Base-by-base conservation (phyloP, 306 rosid genomes). In the Herpetospermum pedunculosum region DNA sequence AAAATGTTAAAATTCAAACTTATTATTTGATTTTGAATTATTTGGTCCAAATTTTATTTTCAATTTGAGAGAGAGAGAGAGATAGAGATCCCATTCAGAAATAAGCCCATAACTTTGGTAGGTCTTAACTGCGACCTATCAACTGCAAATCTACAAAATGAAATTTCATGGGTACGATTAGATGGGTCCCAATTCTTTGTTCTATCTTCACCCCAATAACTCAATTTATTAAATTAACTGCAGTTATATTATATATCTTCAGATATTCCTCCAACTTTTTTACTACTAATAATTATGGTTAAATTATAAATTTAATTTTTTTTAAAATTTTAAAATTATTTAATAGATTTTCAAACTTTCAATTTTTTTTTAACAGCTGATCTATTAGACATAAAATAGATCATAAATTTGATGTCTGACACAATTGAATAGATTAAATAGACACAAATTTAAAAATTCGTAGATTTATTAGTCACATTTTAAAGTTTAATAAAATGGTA, bases 171-270 rank as follows among this genome's bases (percentile, higher is more conserved):
- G 74, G 73, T 78, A 78, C 68, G 80, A 78, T 72, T 72, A 76
- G 79, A 18, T 81, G 91, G 96, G 90, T 81, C 96, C 92, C 87
- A 75, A 52, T 47, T 15, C 14, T 73, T 84, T 78, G 68, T 67
- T 72, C 75, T 77, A 70, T 76, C 78, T 79, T 57, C 29, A 21
- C n/a, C 71, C 49, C 25, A 69, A 79, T 15, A 23, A 23, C 3
- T 41, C 52, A 25, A 68, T 65, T 38, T 68, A 7, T 10, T 46
- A 16, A 70, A 26, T 23, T 67, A 21, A 34, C 72, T 18, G 30
- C n/a, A 40, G 34, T 67, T n/a, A n/a, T n/a, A n/a, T n/a, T n/a
- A n/a, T 47, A 47, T 13, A 46, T 46, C 14, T 2, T 46, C n/a
- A 11, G 2, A 46, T 6, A 47, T 13, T 1, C 52, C 1, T n/a